Evolutionary conservation across 1,284 basidiomycete species (phyloP).

Genomic region (Puccinia horiana): DNA sequence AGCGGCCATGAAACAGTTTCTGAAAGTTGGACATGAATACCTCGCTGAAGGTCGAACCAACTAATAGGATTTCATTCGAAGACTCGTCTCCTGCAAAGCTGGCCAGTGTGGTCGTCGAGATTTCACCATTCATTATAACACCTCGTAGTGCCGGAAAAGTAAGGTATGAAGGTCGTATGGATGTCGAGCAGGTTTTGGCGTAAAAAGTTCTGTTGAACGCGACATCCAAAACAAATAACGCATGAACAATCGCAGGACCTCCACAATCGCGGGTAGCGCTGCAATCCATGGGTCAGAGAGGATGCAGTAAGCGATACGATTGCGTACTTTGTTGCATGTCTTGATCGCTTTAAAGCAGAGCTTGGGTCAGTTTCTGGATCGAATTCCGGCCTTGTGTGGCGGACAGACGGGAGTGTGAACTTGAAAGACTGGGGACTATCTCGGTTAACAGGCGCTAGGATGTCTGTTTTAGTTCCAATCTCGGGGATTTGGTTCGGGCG

Average conservation of each 20-base stretch:
- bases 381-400: conserved; percentile 12
- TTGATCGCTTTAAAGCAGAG: not conserved
- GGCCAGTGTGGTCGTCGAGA: not conserved
- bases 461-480: not conserved
- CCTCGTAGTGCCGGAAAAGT: not conserved
- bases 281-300: not conserved
- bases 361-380: not conserved
- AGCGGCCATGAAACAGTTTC: not conserved
- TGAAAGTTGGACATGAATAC: not conserved
- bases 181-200: not conserved
- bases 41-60: not conserved
- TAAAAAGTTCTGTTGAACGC: not conserved
- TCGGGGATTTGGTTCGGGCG: not conserved
- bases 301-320: not conserved
- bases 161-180: not conserved
- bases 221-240: not conserved
- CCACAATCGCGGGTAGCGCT: not conserved
- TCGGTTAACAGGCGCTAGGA: too few species aligned
- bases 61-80: not conserved
- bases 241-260: not conserved
- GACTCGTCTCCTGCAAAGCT: not conserved
- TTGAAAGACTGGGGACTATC: not conserved
- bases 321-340: not conserved
- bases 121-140: not conserved
- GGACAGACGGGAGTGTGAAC: not conserved